Conservation (phyloP, 2,329 filamentous ascomycete genomes). For the Paecilomyces niveus region DNA sequence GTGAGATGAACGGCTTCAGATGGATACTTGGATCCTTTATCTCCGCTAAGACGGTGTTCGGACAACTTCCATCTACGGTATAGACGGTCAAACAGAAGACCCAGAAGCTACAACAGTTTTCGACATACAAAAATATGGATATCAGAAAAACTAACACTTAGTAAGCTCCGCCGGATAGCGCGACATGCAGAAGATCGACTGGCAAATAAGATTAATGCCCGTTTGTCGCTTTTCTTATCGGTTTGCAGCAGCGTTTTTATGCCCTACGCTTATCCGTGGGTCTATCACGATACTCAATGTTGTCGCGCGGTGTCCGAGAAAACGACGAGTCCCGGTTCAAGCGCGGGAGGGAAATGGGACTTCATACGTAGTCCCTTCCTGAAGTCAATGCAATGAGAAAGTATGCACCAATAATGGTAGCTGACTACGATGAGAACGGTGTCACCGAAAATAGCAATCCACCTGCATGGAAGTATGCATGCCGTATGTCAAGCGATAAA, state of each 20-base stretch:
- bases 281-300: background rate
- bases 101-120: background rate
- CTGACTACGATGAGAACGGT: background rate
- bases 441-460: background rate
- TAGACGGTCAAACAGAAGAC: background rate
- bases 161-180: background rate
- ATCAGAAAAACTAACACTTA: background rate
- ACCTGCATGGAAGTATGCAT: background rate
- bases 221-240: background rate
- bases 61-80: background rate
- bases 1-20: background rate
- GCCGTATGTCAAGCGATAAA: background rate
- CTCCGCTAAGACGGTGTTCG: background rate
- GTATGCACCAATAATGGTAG: background rate
- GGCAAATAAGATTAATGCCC: background rate
- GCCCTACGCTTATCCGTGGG: background rate
- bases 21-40: no score
- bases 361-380: background rate
- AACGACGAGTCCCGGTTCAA: background rate
- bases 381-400: background rate
- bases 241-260: background rate
- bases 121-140: background rate
- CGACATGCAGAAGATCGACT: background rate
- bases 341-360: background rate
- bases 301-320: background rate